Conservation (phyloP, 352 stramenopile species). For the Globisporangium recalcitrans region DNA sequence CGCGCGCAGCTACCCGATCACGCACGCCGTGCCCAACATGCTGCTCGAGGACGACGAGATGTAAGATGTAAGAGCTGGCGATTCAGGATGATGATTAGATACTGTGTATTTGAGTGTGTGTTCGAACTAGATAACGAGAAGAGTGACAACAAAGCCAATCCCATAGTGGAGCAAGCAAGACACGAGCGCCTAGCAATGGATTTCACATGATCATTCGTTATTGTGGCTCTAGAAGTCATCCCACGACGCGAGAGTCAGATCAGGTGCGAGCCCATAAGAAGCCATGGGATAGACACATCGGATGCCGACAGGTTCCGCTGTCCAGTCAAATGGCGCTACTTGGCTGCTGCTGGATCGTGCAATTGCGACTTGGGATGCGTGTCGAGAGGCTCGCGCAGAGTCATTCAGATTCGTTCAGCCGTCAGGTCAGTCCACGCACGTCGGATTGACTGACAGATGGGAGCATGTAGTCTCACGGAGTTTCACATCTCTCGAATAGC, state of each 20-base stretch:
- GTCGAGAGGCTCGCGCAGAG: neutral
- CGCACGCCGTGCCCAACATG: constrained; percentile 83
- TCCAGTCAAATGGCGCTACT: too few species aligned
- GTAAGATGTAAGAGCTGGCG: constrained; percentile 14
- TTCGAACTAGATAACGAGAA: neutral
- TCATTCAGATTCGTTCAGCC: neutral
- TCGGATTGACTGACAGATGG: neutral
- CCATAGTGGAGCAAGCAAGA: neutral
- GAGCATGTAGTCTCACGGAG: neutral
- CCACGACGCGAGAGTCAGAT: neutral
- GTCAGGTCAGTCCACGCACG: neutral
- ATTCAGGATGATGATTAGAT: neutral
- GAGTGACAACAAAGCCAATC: neutral
- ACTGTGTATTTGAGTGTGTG: constrained; percentile 1
- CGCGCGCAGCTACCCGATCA: constrained; percentile 68
- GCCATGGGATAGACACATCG: neutral
- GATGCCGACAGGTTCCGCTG: neutral
- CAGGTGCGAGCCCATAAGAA: neutral
- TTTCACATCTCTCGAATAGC: neutral
- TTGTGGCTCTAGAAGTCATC: neutral
- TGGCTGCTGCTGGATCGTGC: too few species aligned
- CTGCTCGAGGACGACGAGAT: constrained; percentile 84
- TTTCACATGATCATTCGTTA: neutral
- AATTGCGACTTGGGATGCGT: neutral
- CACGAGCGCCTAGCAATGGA: too few species aligned